Base-by-base conservation (phyloP, 2,329 filamentous ascomycete species). In the Xylariales sp. region DNA sequence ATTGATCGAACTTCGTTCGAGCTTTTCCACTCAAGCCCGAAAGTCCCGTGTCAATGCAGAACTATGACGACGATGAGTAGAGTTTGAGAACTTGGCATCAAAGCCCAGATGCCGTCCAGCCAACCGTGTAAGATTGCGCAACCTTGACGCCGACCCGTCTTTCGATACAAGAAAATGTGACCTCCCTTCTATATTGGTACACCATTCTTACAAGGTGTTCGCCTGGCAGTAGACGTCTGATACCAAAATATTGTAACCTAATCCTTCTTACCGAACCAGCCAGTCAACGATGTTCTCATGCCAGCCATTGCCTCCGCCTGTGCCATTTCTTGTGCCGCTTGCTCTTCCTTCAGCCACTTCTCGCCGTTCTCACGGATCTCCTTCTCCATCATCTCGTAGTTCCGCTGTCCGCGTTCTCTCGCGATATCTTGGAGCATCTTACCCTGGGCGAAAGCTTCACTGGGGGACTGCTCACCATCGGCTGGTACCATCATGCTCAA, bases 381-480 rank as follows among this genome's bases (percentile, higher is more conserved):
- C 66, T 83, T 84, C 65, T 97, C 91, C 47, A 97, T 76, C 52
- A 83, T 68, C 70, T 95, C 80, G 66, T 97, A 98, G 65, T 90
- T 86, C 62, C 84, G 84, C 68, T 90, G 86, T 24, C 93, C 93
- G 37, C 89, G 79, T 68, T 98, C 93, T 37, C 93, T 82, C 38
- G 93, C 89, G 63, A 95, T 83, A 59, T 98, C 93, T 66, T 90
- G 89, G 51, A 96, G 72, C 88, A 97, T 96, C 78, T 97, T 98
- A 55, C 91, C 93, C 64, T 95, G 83, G 3, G 86, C 82, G 47
- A 93, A 79, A 10, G 86, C 88, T 60, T 95, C 88, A 2, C 76
- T 74, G 1, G 86, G 75, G 52, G 76, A 81, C 48, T 79, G 74
- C 59, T 90, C 84, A 37, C 87, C 83, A 36, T 86, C 82, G 3